phyloP scores from a whole-genome alignment of 148 eudicot genomes.

The Camellia lanceoleosa region DNA sequence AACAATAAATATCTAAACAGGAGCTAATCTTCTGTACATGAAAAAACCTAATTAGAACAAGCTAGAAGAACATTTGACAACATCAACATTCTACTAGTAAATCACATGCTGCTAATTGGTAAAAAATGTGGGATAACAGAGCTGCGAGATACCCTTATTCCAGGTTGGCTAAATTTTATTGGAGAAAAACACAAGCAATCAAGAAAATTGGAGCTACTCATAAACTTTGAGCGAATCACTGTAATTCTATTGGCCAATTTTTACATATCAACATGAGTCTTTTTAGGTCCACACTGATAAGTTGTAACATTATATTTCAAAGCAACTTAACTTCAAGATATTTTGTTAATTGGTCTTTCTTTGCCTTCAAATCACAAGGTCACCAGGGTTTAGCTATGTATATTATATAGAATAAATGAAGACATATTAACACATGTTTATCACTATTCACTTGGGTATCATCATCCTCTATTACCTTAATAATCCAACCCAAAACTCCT shows the following conservation, averaged over 20 bases:
- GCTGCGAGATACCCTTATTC: not conserved
- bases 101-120: not conserved
- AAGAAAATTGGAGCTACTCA: not conserved
- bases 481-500: not conserved
- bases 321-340: not conserved
- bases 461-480: not conserved
- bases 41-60: not conserved
- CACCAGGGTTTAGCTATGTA: not conserved
- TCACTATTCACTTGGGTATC: not conserved
- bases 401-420: not conserved
- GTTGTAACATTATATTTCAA: not conserved
- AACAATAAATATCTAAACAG: not conserved
- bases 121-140: not conserved
- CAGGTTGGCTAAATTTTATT: not conserved
- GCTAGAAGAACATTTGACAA: not conserved
- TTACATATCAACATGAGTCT: not conserved
- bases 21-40: not conserved
- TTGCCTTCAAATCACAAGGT: not conserved
- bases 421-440: not conserved
- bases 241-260: not conserved
- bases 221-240: not conserved
- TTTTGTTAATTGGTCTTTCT: not conserved
- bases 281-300: not conserved
- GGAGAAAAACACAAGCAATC: not conserved
- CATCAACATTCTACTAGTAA: not conserved